Evolutionary conservation across 176 grass and related monocot genomes (phyloP).

Genomic region (Panicum miliaceum): DNA sequence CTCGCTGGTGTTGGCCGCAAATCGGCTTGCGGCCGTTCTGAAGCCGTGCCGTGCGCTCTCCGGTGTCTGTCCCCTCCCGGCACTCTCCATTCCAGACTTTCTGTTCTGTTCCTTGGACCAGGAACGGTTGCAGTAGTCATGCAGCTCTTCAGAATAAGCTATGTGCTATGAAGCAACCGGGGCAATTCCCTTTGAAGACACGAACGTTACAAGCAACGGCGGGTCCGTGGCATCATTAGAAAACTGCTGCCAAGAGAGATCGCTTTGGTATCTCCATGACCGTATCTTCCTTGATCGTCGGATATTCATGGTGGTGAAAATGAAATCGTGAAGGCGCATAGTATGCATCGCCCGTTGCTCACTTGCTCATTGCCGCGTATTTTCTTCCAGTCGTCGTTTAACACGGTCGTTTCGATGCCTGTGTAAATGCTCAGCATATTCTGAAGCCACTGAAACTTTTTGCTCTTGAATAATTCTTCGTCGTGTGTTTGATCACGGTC

Average conservation of each 20-base stretch:
- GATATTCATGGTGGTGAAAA: background rate
- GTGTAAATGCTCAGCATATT: background rate
- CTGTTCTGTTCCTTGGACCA: background rate
- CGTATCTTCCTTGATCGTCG: background rate
- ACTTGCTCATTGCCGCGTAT: background rate
- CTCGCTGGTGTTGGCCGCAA: background rate
- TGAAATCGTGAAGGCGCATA: background rate
- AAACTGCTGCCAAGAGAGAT: background rate
- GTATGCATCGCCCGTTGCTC: too few species aligned
- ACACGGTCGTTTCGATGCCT: background rate
- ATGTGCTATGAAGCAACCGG: background rate
- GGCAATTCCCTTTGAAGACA: background rate
- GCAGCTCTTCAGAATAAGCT: background rate
- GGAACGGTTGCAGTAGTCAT: too few species aligned
- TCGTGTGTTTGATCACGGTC: background rate
- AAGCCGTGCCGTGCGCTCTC: conserved; percentile 29
- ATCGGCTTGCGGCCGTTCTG: conserved; percentile 24
- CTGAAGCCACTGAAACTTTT: background rate
- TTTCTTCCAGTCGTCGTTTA: background rate
- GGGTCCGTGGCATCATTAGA: background rate
- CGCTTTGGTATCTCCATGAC: background rate
- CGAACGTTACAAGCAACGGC: background rate
- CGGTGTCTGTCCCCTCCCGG: background rate
- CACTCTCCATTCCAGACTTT: background rate
- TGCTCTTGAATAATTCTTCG: background rate